Percentiles rank a stretch among this genome's conserved stretches.
These are phyloP conservation scores for Trypanosoma scelopori DNA, from an alignment of 208 protist species.

Conservation along the genomic window DNA sequence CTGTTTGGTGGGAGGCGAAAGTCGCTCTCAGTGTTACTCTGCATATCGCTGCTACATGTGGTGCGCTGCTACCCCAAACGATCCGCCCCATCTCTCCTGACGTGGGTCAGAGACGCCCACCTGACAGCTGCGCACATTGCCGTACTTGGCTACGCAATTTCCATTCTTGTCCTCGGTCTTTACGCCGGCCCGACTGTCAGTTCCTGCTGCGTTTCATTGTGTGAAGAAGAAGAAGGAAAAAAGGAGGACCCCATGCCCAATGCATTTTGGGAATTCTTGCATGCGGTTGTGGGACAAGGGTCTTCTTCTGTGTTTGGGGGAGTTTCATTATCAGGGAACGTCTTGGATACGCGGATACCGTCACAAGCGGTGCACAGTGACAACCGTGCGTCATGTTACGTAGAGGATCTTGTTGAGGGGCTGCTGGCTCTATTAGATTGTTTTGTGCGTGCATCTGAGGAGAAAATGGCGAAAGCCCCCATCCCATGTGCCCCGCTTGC, in stretches of 20 bases:
- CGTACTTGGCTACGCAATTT: slow-evolving; percentile 18
- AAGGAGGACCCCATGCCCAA: not conserved
- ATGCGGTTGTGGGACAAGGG: not conserved
- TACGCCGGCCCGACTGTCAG: slow-evolving; percentile 6
- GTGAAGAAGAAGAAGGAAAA: not conserved
- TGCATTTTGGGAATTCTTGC: slow-evolving; percentile 9
- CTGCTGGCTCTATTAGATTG: slow-evolving; percentile 12
- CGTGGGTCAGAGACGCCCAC: not conserved
- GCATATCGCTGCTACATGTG: slow-evolving; percentile 14
- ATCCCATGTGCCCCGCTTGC: slow-evolving; percentile 10
- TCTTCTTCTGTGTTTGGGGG: not conserved
- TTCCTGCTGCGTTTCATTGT: not conserved
- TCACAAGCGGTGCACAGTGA: not conserved
- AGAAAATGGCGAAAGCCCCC: not conserved
- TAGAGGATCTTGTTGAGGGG: slow-evolving; percentile 9
- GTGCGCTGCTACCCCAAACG: slow-evolving; percentile 24
- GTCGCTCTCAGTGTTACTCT: not conserved
- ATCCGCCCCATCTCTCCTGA: not conserved
- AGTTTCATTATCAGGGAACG: not conserved
- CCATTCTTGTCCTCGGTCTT: slow-evolving; percentile 18
- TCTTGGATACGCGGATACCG: slow-evolving; percentile 1
- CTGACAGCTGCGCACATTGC: not conserved
- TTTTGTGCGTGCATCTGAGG: not conserved
- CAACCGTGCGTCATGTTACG: not conserved
- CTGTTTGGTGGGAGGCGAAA: slow-evolving; percentile 6